Conservation (phyloP, 2,329 filamentous ascomycete species). For the Clonostachys rhizophaga region DNA sequence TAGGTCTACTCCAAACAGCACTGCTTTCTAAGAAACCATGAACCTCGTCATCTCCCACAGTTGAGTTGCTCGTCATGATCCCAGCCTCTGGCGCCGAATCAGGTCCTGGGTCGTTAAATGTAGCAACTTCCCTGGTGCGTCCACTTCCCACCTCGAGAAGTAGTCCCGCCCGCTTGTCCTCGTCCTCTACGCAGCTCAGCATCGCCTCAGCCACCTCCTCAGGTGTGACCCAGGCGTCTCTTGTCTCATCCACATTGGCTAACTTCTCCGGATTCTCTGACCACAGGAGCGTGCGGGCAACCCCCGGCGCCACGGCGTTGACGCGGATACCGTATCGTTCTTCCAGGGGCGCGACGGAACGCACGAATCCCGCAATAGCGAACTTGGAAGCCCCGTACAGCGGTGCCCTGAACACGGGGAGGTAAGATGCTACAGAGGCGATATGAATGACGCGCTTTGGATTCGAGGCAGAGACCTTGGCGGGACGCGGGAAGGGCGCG, state of each 20-base stretch:
- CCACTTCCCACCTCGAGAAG: conserved; percentile 31
- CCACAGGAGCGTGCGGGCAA: conserved; percentile 39
- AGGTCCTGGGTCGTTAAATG: conserved; percentile 32
- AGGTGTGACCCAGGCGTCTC: conserved; percentile 33
- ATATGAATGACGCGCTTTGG: conserved; percentile 31
- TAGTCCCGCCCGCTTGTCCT: conserved; percentile 26
- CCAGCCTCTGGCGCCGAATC: conserved; percentile 10
- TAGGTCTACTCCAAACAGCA: neutral
- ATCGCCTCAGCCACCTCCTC: conserved; percentile 37
- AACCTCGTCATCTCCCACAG: conserved; percentile 1
- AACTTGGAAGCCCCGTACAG: conserved; percentile 33
- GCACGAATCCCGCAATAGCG: conserved; percentile 31
- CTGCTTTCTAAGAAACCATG: neutral
- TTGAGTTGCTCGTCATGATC: neutral
- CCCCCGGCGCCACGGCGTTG: conserved; percentile 35
- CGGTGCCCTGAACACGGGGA: conserved; percentile 22
- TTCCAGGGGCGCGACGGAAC: conserved; percentile 23
- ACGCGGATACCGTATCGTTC: conserved; percentile 29
- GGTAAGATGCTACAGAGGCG: conserved; percentile 27
- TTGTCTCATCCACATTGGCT: conserved; percentile 19
- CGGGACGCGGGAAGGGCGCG: neutral
- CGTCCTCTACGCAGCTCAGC: conserved; percentile 28
- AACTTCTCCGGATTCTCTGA: conserved; percentile 37
- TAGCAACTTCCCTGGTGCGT: conserved; percentile 21
- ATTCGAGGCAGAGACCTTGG: conserved; percentile 11